Conservation (phyloP, 208 protist genomes). For the Leishmania mexicana region DNA sequence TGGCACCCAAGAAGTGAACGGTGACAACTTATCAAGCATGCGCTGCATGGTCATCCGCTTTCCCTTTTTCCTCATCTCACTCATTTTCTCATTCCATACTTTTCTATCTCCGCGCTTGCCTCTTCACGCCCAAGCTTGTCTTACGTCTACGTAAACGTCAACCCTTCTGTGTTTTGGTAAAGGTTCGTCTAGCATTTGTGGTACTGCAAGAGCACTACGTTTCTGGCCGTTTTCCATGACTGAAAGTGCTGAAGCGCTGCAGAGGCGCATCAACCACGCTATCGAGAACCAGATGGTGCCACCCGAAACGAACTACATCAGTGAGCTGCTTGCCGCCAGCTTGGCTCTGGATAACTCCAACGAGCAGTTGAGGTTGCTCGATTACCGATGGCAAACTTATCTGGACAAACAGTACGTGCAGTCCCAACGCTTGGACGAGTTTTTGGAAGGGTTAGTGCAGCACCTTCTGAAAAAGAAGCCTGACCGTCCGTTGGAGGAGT, state of each 20-base stretch:
- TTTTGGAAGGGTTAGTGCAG: constrained; percentile 51
- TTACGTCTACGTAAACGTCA: neutral
- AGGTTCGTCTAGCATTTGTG: neutral
- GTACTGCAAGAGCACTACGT: neutral
- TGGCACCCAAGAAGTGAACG: neutral
- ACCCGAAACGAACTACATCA: constrained; percentile 33
- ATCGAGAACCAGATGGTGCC: constrained; percentile 29
- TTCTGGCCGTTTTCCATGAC: neutral
- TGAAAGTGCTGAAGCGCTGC: constrained; percentile 23
- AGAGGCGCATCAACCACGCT: constrained; percentile 28
- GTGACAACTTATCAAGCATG: neutral
- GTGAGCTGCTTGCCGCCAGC: constrained; percentile 23
- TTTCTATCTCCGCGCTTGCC: neutral
- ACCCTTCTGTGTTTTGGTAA: neutral
- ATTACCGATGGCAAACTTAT: constrained; percentile 69
- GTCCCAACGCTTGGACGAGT: constrained; percentile 43
- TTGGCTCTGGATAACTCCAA: constrained; percentile 30
- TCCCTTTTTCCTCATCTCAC: neutral
- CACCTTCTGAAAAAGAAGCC: constrained; percentile 49
- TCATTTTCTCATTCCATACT: neutral
- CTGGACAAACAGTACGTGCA: constrained; percentile 58
- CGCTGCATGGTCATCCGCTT: neutral
- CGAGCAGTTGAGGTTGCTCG: constrained; percentile 44
- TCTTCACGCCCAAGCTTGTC: neutral
- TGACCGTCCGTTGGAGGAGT: constrained; percentile 55